These are phyloP conservation scores for Chlamydomonas reinhardtii DNA, from an alignment of 163 green algal species.

Conservation along the genomic window DNA sequence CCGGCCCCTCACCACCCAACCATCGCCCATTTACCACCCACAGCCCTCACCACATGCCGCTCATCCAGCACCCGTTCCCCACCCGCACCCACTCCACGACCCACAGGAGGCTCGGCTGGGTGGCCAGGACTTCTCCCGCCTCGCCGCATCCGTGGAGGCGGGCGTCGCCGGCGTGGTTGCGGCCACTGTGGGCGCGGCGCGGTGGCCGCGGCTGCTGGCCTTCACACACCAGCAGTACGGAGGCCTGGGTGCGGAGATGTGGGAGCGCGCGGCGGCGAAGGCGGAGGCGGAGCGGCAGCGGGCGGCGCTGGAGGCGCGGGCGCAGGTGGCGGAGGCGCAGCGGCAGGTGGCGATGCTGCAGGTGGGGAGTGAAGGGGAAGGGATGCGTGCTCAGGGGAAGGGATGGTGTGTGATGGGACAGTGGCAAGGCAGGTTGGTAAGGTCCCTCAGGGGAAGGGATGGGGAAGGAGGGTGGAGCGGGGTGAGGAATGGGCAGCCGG, in stretches of 20 bases:
- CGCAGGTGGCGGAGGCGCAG: conserved; percentile 19
- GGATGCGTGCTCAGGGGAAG: neutral
- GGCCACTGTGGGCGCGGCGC: conserved; percentile 7
- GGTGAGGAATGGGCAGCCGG: no score
- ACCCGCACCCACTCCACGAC: no score
- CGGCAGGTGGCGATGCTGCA: conserved; percentile 9
- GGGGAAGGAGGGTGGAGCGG: no score
- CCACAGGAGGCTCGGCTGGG: conserved; percentile 9
- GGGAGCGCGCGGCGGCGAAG: neutral
- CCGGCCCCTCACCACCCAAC: no score
- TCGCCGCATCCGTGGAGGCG: neutral
- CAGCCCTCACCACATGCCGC: neutral
- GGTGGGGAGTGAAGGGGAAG: neutral
- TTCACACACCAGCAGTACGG: conserved; percentile 45
- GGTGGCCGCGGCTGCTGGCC: conserved; percentile 32
- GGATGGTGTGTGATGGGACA: no score
- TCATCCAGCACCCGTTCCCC: no score
- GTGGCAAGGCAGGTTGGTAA: no score
- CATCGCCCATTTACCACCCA: neutral
- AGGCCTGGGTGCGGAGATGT: conserved; percentile 8
- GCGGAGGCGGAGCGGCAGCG: conserved; percentile 25
- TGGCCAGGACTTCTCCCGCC: neutral
- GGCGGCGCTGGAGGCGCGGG: neutral
- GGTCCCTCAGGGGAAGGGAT: no score
- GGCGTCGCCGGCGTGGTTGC: conserved; percentile 13